Conservation (phyloP, 345 rosid genomes). For the Acer campestre region DNA sequence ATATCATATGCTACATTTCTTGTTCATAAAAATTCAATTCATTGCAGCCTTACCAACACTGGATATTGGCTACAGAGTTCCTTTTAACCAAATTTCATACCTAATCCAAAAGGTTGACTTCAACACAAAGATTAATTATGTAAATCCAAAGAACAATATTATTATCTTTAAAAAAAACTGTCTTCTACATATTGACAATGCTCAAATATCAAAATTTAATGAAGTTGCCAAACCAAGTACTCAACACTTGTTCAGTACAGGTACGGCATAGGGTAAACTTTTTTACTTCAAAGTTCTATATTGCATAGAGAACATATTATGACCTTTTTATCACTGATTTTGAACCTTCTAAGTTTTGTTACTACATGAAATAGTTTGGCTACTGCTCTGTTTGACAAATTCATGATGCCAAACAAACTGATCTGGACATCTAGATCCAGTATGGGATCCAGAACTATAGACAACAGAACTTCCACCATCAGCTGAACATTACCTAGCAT, state of each 20-base stretch:
- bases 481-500: slow-evolving; percentile 74
- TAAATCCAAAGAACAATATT: too few species aligned
- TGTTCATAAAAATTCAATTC: not conserved
- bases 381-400: slow-evolving; percentile 3
- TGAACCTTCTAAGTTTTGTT: not conserved
- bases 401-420: slow-evolving; percentile 2
- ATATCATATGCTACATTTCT: not conserved
- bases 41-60: not conserved
- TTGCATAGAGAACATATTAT: not conserved
- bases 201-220: not conserved
- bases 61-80: not conserved
- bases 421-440: slow-evolving; percentile 14
- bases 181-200: not conserved
- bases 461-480: slow-evolving; percentile 10
- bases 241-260: not conserved
- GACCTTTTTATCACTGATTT: not conserved
- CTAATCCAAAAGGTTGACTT: not conserved
- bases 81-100: not conserved
- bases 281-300: not conserved
- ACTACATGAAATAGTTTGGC: not conserved
- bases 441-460: slow-evolving; percentile 11
- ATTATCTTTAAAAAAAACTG: not conserved
- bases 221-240: not conserved
- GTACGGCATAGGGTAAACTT: not conserved
- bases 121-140: not conserved